Percentiles rank a stretch among this genome's conserved stretches.
Conservation (phyloP, 345 rosid species). For the Citrus unshiu region DNA sequence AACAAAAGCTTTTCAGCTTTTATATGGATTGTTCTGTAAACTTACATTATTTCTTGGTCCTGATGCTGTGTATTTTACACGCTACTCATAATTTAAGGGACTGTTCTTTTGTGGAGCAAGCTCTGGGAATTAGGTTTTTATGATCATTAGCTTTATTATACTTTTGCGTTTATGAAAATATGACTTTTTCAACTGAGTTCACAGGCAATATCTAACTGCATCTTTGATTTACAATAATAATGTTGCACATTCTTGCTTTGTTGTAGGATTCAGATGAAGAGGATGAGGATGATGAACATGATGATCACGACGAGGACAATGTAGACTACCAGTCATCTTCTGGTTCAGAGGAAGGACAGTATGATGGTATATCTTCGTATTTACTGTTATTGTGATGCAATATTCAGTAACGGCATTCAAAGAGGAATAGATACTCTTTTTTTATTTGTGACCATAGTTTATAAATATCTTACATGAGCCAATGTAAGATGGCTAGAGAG, state of each 20-base stretch:
- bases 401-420: background rate
- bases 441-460: background rate
- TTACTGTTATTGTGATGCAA: background rate
- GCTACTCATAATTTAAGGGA: background rate
- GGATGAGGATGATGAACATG: conserved; percentile 27
- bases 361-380: conserved; percentile 22
- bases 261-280: conserved; percentile 50
- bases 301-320: conserved; percentile 20
- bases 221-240: background rate
- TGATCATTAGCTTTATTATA: background rate
- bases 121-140: background rate
- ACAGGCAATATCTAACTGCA: background rate
- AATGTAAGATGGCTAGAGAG: background rate
- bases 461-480: background rate
- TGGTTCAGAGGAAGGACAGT: conserved; percentile 41
- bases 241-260: background rate
- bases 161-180: background rate
- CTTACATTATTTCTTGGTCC: background rate
- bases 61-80: background rate
- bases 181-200: background rate
- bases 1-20: background rate
- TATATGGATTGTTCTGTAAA: background rate
- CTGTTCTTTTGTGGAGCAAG: background rate
- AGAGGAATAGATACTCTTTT: background rate
- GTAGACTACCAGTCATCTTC: conserved; percentile 31